These are phyloP conservation scores for Stagonosporopsis vannaccii DNA, from an alignment of 2,329 filamentous ascomycete genomes.

Conservation along the genomic window DNA sequence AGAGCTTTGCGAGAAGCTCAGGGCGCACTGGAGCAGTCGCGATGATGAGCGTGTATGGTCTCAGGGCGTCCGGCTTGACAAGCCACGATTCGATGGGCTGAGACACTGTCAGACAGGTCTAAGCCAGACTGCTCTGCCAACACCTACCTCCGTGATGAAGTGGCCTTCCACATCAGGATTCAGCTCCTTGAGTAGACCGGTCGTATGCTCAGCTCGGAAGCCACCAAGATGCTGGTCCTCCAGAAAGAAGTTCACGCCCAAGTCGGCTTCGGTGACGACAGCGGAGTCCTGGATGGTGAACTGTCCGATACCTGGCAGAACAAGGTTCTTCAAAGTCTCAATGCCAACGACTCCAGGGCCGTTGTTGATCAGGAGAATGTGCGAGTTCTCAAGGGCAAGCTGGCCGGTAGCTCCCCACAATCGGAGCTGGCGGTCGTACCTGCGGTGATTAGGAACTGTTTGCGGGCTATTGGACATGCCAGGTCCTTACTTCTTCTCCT, in stretches of 20 bases:
- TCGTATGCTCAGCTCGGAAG: slow-evolving; percentile 78
- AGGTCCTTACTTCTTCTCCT: slow-evolving; percentile 58
- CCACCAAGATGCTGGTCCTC: slow-evolving; percentile 79
- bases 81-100: slow-evolving; percentile 57
- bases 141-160: slow-evolving; percentile 65
- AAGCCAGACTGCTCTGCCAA: neutral
- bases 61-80: slow-evolving; percentile 48
- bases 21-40: slow-evolving; percentile 66
- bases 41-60: slow-evolving; percentile 66
- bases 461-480: slow-evolving; percentile 1
- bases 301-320: slow-evolving; percentile 86
- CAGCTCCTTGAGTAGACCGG: slow-evolving; percentile 80
- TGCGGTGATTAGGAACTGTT: slow-evolving; percentile 51
- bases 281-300: slow-evolving; percentile 90
- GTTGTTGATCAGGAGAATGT: slow-evolving; percentile 89
- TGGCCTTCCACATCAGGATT: slow-evolving; percentile 90
- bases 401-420: slow-evolving; percentile 95
- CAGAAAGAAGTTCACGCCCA: slow-evolving; percentile 97
- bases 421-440: slow-evolving; percentile 91
- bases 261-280: slow-evolving; percentile 77
- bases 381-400: slow-evolving; percentile 85
- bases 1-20: slow-evolving; percentile 59
- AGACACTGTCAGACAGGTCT: slow-evolving; percentile 22
- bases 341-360: slow-evolving; percentile 86
- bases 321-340: slow-evolving; percentile 96